These are phyloP conservation scores for Flaveria brownii DNA, from an alignment of 129 eudicot species.

Conservation along the genomic window DNA sequence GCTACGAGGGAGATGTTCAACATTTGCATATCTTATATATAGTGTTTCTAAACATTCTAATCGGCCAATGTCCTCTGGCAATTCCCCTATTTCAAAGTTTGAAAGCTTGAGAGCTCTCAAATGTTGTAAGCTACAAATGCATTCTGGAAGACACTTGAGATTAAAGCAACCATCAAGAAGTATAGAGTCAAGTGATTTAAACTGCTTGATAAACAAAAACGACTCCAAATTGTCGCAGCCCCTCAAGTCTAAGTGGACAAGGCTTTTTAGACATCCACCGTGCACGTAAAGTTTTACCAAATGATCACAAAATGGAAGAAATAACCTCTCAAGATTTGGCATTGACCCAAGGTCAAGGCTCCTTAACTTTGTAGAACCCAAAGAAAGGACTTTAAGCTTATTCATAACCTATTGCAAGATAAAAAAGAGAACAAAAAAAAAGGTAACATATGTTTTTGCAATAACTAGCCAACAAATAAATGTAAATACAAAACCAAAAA, in stretches of 20 bases:
- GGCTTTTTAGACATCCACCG: neutral
- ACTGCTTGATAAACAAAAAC: neutral
- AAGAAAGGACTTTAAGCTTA: neutral
- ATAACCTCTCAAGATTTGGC: neutral
- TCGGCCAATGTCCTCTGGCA: neutral
- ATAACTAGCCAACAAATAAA: neutral
- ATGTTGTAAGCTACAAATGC: conserved; percentile 4
- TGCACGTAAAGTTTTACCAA: neutral
- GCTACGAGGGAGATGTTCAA: neutral
- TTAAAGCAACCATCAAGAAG: rapidly evolving
- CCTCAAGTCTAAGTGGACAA: conserved; percentile 12
- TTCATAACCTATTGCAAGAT: neutral
- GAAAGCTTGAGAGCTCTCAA: neutral
- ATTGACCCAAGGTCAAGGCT: conserved; percentile 12
- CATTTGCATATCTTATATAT: rapidly evolving
- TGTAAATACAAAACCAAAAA: neutral
- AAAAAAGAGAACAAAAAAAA: no score
- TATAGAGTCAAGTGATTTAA: conserved; percentile 19
- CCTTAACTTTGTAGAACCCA: neutral
- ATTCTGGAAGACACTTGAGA: neutral
- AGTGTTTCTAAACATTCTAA: neutral
- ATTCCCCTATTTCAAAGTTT: neutral
- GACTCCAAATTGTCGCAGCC: neutral
- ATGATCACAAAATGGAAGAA: neutral
- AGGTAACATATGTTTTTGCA: neutral